Evolutionary conservation across 805 yeast genomes (phyloP).

Genomic region (Starmerella davenportii): DNA sequence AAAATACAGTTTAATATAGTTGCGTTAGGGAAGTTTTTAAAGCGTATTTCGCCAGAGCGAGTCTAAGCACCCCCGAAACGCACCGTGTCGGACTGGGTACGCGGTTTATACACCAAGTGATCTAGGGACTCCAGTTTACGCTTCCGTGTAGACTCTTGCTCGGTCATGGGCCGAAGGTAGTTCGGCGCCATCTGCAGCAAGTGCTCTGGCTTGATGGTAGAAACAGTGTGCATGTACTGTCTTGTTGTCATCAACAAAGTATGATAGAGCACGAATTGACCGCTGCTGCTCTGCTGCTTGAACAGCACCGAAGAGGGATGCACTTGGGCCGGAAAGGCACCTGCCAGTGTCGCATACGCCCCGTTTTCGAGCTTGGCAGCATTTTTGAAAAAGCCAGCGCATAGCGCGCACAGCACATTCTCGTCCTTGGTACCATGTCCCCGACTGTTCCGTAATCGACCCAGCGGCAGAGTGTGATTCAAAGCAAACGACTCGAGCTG

Average conservation of each 20-base stretch:
- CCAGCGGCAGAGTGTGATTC: slow-evolving; percentile 66
- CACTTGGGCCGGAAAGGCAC: slow-evolving; percentile 35
- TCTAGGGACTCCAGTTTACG: neutral
- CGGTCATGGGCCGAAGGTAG: slow-evolving; percentile 37
- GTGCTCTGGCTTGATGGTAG: slow-evolving; percentile 55
- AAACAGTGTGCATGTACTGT: slow-evolving; percentile 71
- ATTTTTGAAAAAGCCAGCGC: slow-evolving; percentile 55
- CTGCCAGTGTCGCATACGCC: slow-evolving; percentile 23
- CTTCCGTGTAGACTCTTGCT: slow-evolving; percentile 8
- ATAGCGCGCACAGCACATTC: slow-evolving; percentile 42
- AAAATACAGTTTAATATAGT: neutral
- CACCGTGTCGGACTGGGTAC: too few species aligned
- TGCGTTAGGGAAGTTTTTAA: too few species aligned
- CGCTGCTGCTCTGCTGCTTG: slow-evolving; percentile 55
- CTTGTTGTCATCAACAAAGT: slow-evolving; percentile 70
- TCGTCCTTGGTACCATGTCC: slow-evolving; percentile 27
- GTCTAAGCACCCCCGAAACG: too few species aligned
- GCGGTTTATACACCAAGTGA: too few species aligned
- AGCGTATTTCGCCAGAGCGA: too few species aligned
- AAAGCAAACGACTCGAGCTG: slow-evolving; percentile 49
- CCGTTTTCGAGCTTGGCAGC: slow-evolving; percentile 36
- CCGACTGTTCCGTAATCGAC: slow-evolving; percentile 48
- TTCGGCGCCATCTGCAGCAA: slow-evolving; percentile 56
- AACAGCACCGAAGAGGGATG: slow-evolving; percentile 75
- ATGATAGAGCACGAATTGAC: slow-evolving; percentile 57